Evolutionary conservation across 2,329 filamentous ascomycete species (phyloP), one percentile per base, ranked within the genome.

Genomic region (Aspergillus ruber): DNA sequence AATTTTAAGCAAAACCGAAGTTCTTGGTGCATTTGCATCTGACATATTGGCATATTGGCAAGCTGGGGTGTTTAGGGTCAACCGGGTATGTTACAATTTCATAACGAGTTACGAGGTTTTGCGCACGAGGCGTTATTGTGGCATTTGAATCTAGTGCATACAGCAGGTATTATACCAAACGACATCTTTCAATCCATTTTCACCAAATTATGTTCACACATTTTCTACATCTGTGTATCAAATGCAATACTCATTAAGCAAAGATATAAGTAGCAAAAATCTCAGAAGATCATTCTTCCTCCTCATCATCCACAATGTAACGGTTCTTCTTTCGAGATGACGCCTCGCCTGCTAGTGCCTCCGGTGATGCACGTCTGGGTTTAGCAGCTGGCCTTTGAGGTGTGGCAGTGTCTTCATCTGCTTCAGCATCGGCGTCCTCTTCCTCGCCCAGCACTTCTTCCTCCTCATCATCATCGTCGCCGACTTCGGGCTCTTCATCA

Each of bases 271-370:
- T 25, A 13, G 36, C 7, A 46, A 46, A 38, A 42, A 27, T 27
- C 10, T 48, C 39, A 48, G 42, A 12, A 40, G 33, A 52, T 61
- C 62, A 67, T 46, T 75, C 73, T 43, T 75, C 73, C 10, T 76
- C 73, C 41, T 75, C 74, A 47, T 74, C 71, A 43, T 75, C 72
- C 46, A 74, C 69, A 27, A 75, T 67, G 45, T 73, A 70, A 47
- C 72, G 69, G 53, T 74, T 66, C 62, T 74, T 74, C 61, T 72
- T 73, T 46, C 73, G 66, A 4, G 61, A 56, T 35, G 64, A 66
- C 35, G 70, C 67, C 32, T 67, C 66, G 21, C 59, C 65, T 13
- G 58, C 54, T 18, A 53, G 50, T 47, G 53, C 48, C 41, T 57
- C 58, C 18, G 36, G 36, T 12, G 36, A 18, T 12, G 36, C 36